Evolutionary conservation across 306 rosid species (phyloP).

Genomic region (Corylus heterophylla): DNA sequence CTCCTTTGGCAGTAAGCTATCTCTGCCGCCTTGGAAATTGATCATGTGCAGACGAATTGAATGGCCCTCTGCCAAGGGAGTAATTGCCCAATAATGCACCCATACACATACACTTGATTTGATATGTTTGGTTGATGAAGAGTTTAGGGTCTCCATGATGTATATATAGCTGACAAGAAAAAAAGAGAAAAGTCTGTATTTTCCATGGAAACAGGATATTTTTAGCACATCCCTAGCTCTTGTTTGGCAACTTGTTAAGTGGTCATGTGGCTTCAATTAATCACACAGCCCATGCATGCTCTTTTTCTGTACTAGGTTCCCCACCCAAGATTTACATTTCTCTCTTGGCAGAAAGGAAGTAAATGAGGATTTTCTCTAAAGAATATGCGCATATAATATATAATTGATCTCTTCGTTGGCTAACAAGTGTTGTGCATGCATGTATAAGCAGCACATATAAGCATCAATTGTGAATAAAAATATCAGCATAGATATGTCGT

Average conservation of each 20-base stretch:
- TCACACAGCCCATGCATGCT: neutral
- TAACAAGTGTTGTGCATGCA: neutral
- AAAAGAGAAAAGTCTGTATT: neutral
- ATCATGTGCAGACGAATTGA: neutral
- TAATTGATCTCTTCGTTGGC: neutral
- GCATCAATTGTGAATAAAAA: too few species aligned
- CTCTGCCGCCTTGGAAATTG: too few species aligned
- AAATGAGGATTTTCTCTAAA: neutral
- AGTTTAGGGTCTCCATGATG: neutral
- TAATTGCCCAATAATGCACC: conserved; percentile 62
- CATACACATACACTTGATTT: neutral
- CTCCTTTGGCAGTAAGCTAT: conserved; percentile 55
- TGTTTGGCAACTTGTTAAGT: neutral
- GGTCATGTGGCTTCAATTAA: neutral
- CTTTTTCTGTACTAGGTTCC: neutral
- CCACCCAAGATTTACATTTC: neutral
- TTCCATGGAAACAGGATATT: neutral
- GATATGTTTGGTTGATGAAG: neutral
- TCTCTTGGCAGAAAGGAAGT: neutral
- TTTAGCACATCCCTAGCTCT: neutral
- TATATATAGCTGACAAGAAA: conserved; percentile 35
- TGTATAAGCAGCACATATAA: too few species aligned
- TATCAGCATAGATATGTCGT: too few species aligned
- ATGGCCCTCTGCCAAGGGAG: conserved; percentile 56
- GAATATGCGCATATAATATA: neutral